Base-by-base conservation (phyloP, 2,329 filamentous ascomycete species). In the Penicillium sp. region DNA sequence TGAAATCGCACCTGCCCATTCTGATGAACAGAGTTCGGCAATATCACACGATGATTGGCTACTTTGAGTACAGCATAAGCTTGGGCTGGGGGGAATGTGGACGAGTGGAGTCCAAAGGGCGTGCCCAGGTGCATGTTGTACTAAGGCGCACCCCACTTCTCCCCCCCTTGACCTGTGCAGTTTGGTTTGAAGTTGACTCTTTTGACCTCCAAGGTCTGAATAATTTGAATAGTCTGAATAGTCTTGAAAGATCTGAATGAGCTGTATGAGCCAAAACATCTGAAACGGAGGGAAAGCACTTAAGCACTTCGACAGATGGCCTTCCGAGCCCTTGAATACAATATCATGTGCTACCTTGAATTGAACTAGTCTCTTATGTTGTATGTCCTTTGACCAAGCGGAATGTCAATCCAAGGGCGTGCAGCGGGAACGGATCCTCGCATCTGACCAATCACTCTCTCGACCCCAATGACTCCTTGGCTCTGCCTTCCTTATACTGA, bases 371-470 rank as follows among this genome's bases (percentile, higher is more conserved):
- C 7, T 31, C 17, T 25, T 23, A 23, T 23, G 23, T 23, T 19
- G 9, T 23, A 31, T 38, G 33, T 15, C 33, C 25, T 35, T 46
- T 25, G 27, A 12, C 6, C 15, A 31, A 42, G 38, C 6, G 61
- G 63, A 63, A 66, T 65, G 63, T 65, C 62, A 62, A 65, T 61
- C 55, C 62, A 66, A 67, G 65, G 65, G 65, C 65, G 65, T 47
- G 57, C 42, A 19, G 29, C 57, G 57, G 54, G 52, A 48, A 46
- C 55, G 54, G 54, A 56, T 50, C 54, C 50, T 51, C 51, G 19
- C 42, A 46, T 45, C 19, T 17, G 21, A 43, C 56, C 59, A 60
- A 62, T 63, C 59, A 62, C 21, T 29, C 29, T 33, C 27, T 21
- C 4, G 8, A 15, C 40, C n/a, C 4, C 15, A 21, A 48, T 58